phyloP scores from a whole-genome alignment of 139 green algal species.

The Chlorella sp. region DNA sequence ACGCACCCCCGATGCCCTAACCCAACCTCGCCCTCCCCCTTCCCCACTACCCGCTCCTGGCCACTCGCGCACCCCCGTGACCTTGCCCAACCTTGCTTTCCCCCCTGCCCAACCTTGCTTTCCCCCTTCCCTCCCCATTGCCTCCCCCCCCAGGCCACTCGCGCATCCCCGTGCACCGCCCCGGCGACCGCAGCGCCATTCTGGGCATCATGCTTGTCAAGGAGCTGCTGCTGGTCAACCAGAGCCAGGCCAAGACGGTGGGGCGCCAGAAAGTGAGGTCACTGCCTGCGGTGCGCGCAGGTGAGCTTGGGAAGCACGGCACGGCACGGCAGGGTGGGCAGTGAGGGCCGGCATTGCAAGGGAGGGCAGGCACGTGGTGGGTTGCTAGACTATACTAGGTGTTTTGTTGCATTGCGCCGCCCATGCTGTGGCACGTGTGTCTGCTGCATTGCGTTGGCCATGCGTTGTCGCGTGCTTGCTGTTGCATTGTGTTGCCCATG shows the following conservation, averaged over 20 bases:
- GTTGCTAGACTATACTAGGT: too few relatives aligned
- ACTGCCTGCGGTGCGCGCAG: slow-evolving; percentile 52
- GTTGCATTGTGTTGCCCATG: too few relatives aligned
- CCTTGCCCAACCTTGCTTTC: not conserved
- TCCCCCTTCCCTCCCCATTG: not conserved
- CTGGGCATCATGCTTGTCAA: slow-evolving; percentile 89
- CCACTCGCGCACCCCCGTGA: slow-evolving; percentile 87
- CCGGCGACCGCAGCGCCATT: slow-evolving; percentile 53
- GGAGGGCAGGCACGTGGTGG: too few relatives aligned
- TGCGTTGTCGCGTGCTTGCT: too few relatives aligned
- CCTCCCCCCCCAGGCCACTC: slow-evolving; percentile 63
- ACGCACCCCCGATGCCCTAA: too few relatives aligned
- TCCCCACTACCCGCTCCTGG: slow-evolving; percentile 17
- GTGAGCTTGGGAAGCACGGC: not conserved
- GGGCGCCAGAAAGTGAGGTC: slow-evolving; percentile 49
- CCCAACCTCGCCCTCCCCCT: not conserved
- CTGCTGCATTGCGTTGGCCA: too few relatives aligned
- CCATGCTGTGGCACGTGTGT: too few relatives aligned
- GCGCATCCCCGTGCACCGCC: slow-evolving; percentile 82
- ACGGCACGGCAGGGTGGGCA: too few relatives aligned
- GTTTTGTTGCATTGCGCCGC: too few relatives aligned
- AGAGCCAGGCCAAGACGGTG: slow-evolving; percentile 10
- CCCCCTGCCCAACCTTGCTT: not conserved
- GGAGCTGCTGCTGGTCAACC: slow-evolving; percentile 75
- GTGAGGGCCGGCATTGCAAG: too few relatives aligned